phyloP scores from a whole-genome alignment of 768 basidiomycete genomes.

The Mycena polygramma region DNA sequence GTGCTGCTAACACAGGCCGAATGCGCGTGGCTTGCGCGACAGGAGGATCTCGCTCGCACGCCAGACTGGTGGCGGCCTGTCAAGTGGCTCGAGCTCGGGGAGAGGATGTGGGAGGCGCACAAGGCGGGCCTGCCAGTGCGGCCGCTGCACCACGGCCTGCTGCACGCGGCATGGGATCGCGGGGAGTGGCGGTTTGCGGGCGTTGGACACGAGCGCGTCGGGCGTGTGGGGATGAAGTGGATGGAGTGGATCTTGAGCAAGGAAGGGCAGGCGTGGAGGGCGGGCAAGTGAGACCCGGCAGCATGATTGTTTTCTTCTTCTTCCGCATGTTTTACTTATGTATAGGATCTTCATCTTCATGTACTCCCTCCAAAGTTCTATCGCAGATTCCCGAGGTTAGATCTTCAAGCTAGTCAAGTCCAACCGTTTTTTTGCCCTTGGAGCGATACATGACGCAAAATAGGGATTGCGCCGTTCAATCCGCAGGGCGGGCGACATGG shows the following conservation, averaged over 20 bases:
- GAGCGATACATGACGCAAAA: no score
- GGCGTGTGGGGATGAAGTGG: conserved; percentile 22
- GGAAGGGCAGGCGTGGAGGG: conserved; percentile 20
- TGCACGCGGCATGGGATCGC: conserved; percentile 20
- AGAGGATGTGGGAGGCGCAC: conserved; percentile 4
- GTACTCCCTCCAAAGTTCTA: no score
- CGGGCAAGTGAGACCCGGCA: neutral
- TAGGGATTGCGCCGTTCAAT: no score
- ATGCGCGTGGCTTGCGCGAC: conserved; percentile 24
- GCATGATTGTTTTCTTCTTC: no score
- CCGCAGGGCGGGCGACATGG: no score
- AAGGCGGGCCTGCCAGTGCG: neutral
- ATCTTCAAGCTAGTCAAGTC: no score
- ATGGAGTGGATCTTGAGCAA: conserved; percentile 16
- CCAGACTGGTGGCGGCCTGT: conserved; percentile 26
- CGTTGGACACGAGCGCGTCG: conserved; percentile 13
- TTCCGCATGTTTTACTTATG: no score
- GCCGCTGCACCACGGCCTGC: conserved; percentile 25
- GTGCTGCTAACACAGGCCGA: conserved; percentile 1
- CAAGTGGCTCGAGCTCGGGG: conserved; percentile 14
- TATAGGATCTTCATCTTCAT: no score
- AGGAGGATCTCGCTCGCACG: conserved; percentile 19
- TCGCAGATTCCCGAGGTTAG: no score
- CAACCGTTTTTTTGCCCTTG: no score
- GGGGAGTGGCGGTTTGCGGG: conserved; percentile 28